phyloP scores from a whole-genome alignment of 2,329 filamentous ascomycete genomes.

The Fusarium sp. region DNA sequence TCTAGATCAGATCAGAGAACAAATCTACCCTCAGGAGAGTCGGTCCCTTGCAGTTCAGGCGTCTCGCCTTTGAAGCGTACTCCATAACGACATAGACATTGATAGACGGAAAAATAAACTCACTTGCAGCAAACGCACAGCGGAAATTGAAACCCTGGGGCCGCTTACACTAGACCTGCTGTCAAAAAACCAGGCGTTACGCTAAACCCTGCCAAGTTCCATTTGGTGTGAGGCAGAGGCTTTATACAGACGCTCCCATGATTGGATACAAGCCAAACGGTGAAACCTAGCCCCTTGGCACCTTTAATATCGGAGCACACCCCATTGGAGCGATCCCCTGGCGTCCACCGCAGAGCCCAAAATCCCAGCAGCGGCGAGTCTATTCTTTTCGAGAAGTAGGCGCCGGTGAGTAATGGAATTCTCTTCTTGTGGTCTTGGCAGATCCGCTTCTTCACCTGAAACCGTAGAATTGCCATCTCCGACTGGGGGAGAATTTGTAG shows the following conservation, averaged over 20 bases:
- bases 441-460: slow-evolving; percentile 33
- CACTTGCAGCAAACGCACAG: slow-evolving; percentile 4
- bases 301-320: slow-evolving; percentile 39
- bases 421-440: neutral
- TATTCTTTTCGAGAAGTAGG: slow-evolving; percentile 17
- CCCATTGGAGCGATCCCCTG: slow-evolving; percentile 15
- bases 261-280: slow-evolving; percentile 28
- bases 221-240: slow-evolving; percentile 45
- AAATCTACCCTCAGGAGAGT: slow-evolving; percentile 4
- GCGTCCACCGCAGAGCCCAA: neutral
- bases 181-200: slow-evolving; percentile 26
- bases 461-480: slow-evolving; percentile 25
- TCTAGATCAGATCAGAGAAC: slow-evolving; percentile 31
- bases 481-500: slow-evolving; percentile 33
- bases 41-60: slow-evolving; percentile 15
- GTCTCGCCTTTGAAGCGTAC: slow-evolving; percentile 17
- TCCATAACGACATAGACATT: slow-evolving; percentile 28
- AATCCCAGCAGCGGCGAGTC: neutral
- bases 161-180: slow-evolving; percentile 18
- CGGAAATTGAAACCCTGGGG: slow-evolving; percentile 35
- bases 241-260: slow-evolving; percentile 6
- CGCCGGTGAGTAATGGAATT: slow-evolving; percentile 2
- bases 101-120: slow-evolving; percentile 42
- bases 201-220: slow-evolving; percentile 2
- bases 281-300: slow-evolving; percentile 33